Conservation (phyloP, 805 yeast genomes). For the Middelhovenomyces tepae region DNA sequence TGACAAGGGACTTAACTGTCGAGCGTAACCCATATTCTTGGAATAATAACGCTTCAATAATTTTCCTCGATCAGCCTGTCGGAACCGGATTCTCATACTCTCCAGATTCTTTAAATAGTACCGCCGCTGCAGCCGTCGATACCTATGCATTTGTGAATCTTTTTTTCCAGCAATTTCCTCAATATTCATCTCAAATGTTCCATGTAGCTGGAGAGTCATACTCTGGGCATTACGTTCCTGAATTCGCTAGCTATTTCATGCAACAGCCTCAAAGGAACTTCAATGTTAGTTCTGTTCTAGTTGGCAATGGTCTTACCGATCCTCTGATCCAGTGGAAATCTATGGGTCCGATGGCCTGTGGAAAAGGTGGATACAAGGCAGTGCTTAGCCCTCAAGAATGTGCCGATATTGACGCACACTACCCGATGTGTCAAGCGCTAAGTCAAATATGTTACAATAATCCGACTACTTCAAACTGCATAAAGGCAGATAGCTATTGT, state of each 20-base stretch:
- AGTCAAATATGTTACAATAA: conserved; percentile 65
- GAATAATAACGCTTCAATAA: conserved; percentile 78
- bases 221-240: conserved; percentile 88
- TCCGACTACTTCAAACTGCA: conserved; percentile 69
- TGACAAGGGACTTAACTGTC: conserved; percentile 52
- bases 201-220: conserved; percentile 88
- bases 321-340: conserved; percentile 68
- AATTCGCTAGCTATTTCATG: conserved; percentile 75
- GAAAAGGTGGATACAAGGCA: conserved; percentile 76
- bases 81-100: conserved; percentile 75
- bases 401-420: conserved; percentile 49
- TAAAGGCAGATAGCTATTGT: conserved; percentile 89
- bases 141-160: conserved; percentile 71
- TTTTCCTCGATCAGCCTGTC: conserved; percentile 83
- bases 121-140: conserved; percentile 77
- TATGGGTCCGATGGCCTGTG: conserved; percentile 93
- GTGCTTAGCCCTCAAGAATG: conserved; percentile 73
- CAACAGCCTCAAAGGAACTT: conserved; percentile 52
- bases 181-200: conserved; percentile 49
- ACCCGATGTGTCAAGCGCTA: conserved; percentile 67
- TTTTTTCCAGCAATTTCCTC: conserved; percentile 65
- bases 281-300: conserved; percentile 66
- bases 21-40: conserved; percentile 68
- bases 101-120: conserved; percentile 50
- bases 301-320: conserved; percentile 90